A percentile compares a stretch with the other conserved stretches of the same genome.
phyloP scores from a whole-genome alignment of 2,329 filamentous ascomycete species.

The Aureobasidium namibiae region DNA sequence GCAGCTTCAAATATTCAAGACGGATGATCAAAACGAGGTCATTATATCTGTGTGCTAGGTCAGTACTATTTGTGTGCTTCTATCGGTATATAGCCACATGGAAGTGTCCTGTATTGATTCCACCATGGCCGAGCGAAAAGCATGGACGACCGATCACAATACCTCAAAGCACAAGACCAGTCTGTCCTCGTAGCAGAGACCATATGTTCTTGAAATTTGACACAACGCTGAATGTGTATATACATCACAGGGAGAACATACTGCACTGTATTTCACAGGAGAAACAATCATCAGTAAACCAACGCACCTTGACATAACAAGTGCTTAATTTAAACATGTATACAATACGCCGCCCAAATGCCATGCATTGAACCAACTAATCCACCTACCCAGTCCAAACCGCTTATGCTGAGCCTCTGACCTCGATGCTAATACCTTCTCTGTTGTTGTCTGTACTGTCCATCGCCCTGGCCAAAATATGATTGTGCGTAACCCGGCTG shows the following conservation, averaged over 20 bases:
- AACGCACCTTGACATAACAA: neutral
- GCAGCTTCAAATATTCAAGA: neutral
- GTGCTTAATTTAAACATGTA: neutral
- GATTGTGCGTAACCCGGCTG: slow-evolving; percentile 11
- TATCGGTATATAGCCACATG: no score
- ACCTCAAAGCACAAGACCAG: no score
- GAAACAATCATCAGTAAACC: neutral
- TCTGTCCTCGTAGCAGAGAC: no score
- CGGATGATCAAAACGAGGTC: neutral
- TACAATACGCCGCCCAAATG: neutral
- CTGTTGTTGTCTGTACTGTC: slow-evolving; percentile 6
- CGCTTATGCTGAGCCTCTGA: neutral
- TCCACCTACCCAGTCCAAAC: neutral
- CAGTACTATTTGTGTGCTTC: no score
- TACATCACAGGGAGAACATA: no score
- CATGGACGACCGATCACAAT: no score
- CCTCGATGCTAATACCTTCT: neutral
- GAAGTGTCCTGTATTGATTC: no score
- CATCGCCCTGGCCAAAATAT: slow-evolving; percentile 2
- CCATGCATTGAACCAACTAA: neutral
- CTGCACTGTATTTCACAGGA: no score
- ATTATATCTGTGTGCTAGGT: neutral
- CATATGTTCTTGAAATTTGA: no score
- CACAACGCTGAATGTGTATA: no score
- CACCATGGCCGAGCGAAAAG: no score